Percentiles rank a stretch among this genome's conserved stretches.
These are phyloP conservation scores for Maudiozyma pseudohumilis DNA, from an alignment of 805 yeast genomes.

Conservation along the genomic window DNA sequence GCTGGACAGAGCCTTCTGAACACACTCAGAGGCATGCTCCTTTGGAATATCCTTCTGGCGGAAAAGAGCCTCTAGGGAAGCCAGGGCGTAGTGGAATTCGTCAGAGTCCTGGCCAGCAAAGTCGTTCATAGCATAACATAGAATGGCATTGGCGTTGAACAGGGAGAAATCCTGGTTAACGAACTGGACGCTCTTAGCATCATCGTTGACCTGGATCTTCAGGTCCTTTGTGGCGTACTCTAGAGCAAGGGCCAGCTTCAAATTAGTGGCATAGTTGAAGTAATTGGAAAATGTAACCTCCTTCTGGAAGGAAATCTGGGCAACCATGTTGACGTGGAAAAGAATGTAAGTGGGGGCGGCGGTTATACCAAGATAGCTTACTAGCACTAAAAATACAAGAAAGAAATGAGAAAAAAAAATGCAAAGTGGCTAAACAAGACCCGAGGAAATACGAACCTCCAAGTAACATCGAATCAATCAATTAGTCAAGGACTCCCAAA, in stretches of 20 bases:
- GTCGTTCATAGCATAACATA: conserved; percentile 47
- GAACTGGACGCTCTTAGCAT: conserved; percentile 21
- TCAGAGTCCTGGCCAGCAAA: conserved; percentile 32
- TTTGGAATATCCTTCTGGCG: conserved; percentile 24
- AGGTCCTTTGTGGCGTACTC: conserved; percentile 16
- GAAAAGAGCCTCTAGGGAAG: conserved; percentile 17
- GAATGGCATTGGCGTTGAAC: conserved; percentile 58
- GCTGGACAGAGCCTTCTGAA: conserved; percentile 30
- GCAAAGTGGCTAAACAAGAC: too few relatives aligned
- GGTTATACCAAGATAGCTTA: too few relatives aligned
- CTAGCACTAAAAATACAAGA: too few relatives aligned
- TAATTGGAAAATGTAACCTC: conserved; percentile 11
- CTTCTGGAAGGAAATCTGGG: conserved; percentile 20
- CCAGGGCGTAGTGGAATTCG: conserved; percentile 19
- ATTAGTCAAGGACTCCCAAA: too few relatives aligned
- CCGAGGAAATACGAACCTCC: too few relatives aligned
- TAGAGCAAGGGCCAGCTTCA: conserved; percentile 24
- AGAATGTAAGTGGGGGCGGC: too few relatives aligned
- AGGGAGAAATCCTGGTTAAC: conserved; percentile 31
- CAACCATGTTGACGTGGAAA: conserved; percentile 9
- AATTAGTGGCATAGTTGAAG: conserved; percentile 20
- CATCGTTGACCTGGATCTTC: conserved; percentile 13
- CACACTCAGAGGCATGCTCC: conserved; percentile 33
- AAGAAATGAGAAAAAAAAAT: too few relatives aligned
- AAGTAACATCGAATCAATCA: too few relatives aligned